phyloP scores from a whole-genome alignment of 2,329 filamentous ascomycete genomes.

The Botrytis fragariae region DNA sequence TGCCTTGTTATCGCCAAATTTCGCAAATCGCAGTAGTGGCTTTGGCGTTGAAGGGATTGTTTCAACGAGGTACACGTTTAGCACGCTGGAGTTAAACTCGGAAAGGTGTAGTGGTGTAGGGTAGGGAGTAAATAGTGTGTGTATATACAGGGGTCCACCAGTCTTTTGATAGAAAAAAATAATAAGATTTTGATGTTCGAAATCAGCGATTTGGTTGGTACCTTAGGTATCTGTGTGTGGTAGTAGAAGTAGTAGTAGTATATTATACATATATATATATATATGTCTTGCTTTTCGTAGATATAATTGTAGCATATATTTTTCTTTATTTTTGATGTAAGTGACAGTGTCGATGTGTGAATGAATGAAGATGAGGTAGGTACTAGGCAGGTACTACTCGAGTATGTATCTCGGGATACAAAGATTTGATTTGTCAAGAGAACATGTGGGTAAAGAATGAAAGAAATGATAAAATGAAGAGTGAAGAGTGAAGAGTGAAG shows the following conservation, averaged over 20 bases:
- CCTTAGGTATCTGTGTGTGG: not conserved
- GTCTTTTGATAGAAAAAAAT: not conserved
- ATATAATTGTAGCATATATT: not conserved
- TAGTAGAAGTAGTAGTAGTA: no score
- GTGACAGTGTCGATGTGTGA: not conserved
- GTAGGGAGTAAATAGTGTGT: not conserved
- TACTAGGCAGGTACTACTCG: not conserved
- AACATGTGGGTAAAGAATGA: not conserved
- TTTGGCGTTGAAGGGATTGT: constrained; percentile 1
- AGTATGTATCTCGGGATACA: not conserved
- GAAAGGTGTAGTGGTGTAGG: not conserved
- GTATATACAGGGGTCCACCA: not conserved
- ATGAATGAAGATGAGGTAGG: not conserved
- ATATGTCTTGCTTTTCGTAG: not conserved
- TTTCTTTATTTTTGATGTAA: not conserved
- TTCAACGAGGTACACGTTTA: not conserved
- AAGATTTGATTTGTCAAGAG: not conserved
- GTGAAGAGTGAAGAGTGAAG: not conserved
- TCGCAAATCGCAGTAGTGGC: constrained; percentile 1
- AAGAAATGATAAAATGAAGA: not conserved
- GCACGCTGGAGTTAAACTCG: not conserved
- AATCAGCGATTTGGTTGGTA: not conserved
- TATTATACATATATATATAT: not conserved
- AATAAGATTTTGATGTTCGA: not conserved
- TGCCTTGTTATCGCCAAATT: constrained; percentile 10